phyloP scores from a whole-genome alignment of 805 yeast genomes.

The Starmerella roubikii region DNA sequence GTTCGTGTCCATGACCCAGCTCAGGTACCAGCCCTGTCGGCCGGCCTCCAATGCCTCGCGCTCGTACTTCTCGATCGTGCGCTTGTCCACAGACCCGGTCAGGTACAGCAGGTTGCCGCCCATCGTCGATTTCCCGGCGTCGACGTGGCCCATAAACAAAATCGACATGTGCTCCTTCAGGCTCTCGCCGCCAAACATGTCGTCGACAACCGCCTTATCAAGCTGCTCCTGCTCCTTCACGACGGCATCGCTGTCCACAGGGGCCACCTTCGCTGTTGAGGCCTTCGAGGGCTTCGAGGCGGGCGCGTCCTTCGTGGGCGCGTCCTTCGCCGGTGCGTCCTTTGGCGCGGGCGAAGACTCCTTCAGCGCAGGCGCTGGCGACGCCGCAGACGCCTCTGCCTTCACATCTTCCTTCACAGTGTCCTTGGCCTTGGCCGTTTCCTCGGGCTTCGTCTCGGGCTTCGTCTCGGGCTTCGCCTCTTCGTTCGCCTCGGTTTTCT shows the following conservation, averaged over 20 bases:
- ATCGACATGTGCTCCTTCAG: conserved; percentile 86
- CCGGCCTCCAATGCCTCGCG: conserved; percentile 99
- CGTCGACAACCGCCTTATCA: conserved; percentile 71
- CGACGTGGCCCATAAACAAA: conserved; percentile 99
- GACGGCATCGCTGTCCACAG: conserved; percentile 20
- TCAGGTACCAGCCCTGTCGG: conserved; percentile 98
- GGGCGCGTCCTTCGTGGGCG: not conserved
- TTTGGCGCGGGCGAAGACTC: not conserved
- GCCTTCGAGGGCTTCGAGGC: conserved; percentile 4
- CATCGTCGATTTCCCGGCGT: conserved; percentile 99
- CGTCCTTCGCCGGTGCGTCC: not conserved
- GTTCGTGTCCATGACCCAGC: conserved; percentile 99
- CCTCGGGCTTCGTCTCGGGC: conserved; percentile 3
- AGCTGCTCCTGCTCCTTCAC: conserved; percentile 22
- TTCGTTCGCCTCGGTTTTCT: conserved; percentile 10
- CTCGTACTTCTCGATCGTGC: conserved; percentile 96
- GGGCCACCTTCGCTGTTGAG: conserved; percentile 2
- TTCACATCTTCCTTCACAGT: not conserved
- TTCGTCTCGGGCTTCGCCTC: conserved; percentile 1
- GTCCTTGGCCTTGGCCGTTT: too few relatives aligned
- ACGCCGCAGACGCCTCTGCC: not conserved
- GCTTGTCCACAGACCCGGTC: conserved; percentile 96
- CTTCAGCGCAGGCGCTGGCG: not conserved
- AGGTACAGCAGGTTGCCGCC: conserved; percentile 91
- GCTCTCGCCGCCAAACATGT: conserved; percentile 56